Evolutionary conservation across 306 rosid species (phyloP), one percentile per base, ranked within the genome.

Genomic region (Leucaena leucocephala): DNA sequence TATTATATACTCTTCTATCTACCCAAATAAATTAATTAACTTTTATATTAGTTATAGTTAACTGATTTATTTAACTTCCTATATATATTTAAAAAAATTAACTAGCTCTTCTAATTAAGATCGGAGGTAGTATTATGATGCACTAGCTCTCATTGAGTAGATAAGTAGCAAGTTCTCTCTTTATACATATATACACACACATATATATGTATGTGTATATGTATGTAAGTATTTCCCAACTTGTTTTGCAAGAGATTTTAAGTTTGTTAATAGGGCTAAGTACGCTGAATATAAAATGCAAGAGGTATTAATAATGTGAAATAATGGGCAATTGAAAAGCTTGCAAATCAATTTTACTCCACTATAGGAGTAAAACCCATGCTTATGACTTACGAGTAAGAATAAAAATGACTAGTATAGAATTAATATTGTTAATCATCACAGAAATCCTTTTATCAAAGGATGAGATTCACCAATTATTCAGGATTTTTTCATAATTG

Each of bases 281-380:
- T 42, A 40, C 40, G 73, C 5, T 43, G 38, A 21, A 12, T 43
- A 44, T 22, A 44, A 43, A 68, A 9, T 68, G 11, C 46, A 68
- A 21, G 19, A 21, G 54, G 34, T 5, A 16, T 7, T 62, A 62
- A 1, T 67, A 19, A 42, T 44, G 4, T 43, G 55, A 68, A 2
- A 68, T 68, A 43, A 68, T 68, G 73, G 4, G 27, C 54, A 68
- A 38, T 43, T 21, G 55, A 44, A 43, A 68, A 34, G 1, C 75
- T 48, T 71, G 44, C 74, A 68, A 43, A 43, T 68, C 44, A 68
- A 68, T 68, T 8, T 2, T 43, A 68, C 73, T 21, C 19, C 6
- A 5, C 6, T 44, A 27, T 27, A 16, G 12, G 33, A 21, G 16
- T 44, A 3, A 69, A 22, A 8, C 10, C 8, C 22, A 12, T 6